Conservation (phyloP, 2,329 filamentous ascomycete species). For the Curvularia sp. region DNA sequence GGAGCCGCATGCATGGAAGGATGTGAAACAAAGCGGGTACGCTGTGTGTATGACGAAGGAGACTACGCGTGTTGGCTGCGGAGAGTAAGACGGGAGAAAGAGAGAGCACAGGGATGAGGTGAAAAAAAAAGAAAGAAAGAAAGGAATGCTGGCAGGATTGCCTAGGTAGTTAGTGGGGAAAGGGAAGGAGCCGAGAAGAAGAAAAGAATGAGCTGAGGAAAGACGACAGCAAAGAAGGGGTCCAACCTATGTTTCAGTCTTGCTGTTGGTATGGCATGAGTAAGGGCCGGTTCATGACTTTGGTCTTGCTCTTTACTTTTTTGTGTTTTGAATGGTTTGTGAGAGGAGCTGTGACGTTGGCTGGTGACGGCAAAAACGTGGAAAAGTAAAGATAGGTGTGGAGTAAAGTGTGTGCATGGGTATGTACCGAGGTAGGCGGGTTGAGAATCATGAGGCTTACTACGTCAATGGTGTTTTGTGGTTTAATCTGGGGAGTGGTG, state of each 20-base stretch:
- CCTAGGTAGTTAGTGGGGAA: not conserved
- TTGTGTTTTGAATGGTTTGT: not conserved
- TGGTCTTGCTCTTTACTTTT: not conserved
- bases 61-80: not conserved
- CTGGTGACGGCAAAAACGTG: not conserved
- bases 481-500: not conserved
- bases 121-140: not conserved
- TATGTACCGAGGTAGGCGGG: not conserved
- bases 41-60: not conserved
- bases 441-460: not conserved
- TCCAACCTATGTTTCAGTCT: not conserved
- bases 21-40: not conserved
- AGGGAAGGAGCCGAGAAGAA: not conserved
- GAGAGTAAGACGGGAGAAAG: too few species aligned
- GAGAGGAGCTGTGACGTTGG: not conserved
- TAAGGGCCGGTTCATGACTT: too few species aligned
- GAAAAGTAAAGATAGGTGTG: not conserved
- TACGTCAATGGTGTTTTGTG: not conserved
- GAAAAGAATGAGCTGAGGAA: not conserved
- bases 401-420: not conserved
- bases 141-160: not conserved
- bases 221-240: not conserved
- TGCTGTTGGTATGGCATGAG: not conserved
- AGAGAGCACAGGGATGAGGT: too few species aligned
- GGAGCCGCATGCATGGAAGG: not conserved